These are phyloP conservation scores for Hemileccinum rubropunctum DNA, from an alignment of 768 basidiomycete species.

Conservation along the genomic window DNA sequence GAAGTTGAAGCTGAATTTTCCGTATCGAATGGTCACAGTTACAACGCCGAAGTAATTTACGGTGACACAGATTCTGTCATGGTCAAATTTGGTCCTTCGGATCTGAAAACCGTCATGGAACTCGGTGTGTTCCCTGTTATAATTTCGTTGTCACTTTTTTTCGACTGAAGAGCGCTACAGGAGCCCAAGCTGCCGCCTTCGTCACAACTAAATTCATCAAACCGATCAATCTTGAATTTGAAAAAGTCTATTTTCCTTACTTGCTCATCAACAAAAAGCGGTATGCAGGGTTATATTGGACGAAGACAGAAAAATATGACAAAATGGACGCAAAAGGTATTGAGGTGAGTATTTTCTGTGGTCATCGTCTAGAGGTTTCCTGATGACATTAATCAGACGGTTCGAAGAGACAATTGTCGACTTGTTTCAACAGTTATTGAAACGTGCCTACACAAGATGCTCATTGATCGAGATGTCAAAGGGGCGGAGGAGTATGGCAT, in stretches of 20 bases:
- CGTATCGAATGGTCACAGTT: constrained; percentile 76
- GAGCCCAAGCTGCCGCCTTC: constrained; percentile 87
- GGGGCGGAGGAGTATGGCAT: constrained; percentile 82
- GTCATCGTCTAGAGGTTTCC: background rate
- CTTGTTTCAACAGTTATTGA: constrained; percentile 97
- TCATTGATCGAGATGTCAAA: constrained; percentile 92
- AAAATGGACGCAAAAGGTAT: constrained; percentile 99
- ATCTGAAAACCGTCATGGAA: constrained; percentile 84
- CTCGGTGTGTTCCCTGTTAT: constrained; percentile 55
- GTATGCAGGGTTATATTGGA: constrained; percentile 99
- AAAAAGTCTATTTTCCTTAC: constrained; percentile 99
- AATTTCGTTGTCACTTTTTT: background rate
- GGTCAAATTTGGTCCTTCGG: constrained; percentile 92
- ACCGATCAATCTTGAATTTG: constrained; percentile 98
- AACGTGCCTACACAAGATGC: constrained; percentile 96
- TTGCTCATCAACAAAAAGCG: constrained; percentile 98
- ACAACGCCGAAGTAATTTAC: constrained; percentile 94
- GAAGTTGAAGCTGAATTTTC: constrained; percentile 90
- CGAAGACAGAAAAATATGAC: constrained; percentile 90
- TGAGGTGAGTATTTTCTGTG: constrained; percentile 56
- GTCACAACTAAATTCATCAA: constrained; percentile 90
- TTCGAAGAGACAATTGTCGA: constrained; percentile 97
- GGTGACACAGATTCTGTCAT: constrained; percentile 99
- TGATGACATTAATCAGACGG: constrained; percentile 58
- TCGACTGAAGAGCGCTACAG: constrained; percentile 37